phyloP scores from a whole-genome alignment of 257 asterid genomes.

The Misopates orontium region DNA sequence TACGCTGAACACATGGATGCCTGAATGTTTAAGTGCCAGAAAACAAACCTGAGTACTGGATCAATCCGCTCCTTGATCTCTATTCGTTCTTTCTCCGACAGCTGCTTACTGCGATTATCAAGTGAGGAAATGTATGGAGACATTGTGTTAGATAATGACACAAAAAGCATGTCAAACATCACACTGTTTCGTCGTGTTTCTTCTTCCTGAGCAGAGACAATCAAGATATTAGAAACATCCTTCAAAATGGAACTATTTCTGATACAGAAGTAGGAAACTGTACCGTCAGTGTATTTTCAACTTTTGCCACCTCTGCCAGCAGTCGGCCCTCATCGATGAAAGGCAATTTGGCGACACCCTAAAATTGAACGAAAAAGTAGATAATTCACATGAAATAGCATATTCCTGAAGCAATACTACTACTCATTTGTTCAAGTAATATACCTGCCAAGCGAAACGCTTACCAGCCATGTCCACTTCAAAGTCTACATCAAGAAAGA shows the following conservation, averaged over 20 bases:
- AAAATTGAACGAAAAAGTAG: conserved; percentile 18
- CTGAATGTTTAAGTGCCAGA: conserved; percentile 1
- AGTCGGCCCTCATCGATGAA: conserved; percentile 91
- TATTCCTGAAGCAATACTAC: too few relatives aligned
- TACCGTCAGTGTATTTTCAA: conserved; percentile 94
- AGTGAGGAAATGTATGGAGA: conserved; percentile 92
- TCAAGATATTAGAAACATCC: conserved; percentile 5
- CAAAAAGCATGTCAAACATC: conserved; percentile 87
- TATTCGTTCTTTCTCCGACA: conserved; percentile 53
- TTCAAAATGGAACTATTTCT: conserved; percentile 14
- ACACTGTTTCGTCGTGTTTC: conserved; percentile 85
- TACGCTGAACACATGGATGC: too few relatives aligned
- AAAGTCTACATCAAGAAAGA: conserved; percentile 49
- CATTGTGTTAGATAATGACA: conserved; percentile 77
- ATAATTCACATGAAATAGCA: background rate
- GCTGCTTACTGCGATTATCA: conserved; percentile 81
- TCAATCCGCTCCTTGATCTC: conserved; percentile 66
- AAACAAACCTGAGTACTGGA: conserved; percentile 85
- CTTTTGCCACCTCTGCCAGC: conserved; percentile 79
- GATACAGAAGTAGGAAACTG: conserved; percentile 9
- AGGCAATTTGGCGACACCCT: conserved; percentile 97
- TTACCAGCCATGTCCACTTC: conserved; percentile 98
- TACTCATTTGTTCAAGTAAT: too few relatives aligned
- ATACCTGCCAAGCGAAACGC: conserved; percentile 86
- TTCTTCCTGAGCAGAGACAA: conserved; percentile 63